Evolutionary conservation across 306 rosid species (phyloP).

Genomic region (Coriaria nepalensis): DNA sequence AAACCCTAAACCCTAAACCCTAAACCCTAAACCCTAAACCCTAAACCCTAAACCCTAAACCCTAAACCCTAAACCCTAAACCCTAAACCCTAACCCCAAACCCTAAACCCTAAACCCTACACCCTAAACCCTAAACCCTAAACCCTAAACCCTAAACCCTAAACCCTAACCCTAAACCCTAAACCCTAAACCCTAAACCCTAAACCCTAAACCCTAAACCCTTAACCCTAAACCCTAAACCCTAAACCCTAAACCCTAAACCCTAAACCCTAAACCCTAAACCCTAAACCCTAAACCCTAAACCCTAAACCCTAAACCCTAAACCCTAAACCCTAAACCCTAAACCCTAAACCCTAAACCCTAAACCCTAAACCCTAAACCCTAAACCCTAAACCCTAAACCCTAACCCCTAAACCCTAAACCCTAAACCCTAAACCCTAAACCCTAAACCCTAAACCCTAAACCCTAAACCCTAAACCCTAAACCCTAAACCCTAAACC

Average conservation of each 20-base stretch:
- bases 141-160: too few relatives aligned
- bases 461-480: neutral
- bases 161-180: neutral
- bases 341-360: neutral
- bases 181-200: neutral
- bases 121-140: too few relatives aligned
- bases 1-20: too few relatives aligned
- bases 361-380: neutral
- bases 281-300: neutral
- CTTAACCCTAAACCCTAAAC: slow-evolving; percentile 1
- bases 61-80: too few relatives aligned
- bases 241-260: too few relatives aligned
- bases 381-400: neutral
- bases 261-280: neutral
- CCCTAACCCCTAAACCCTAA: neutral
- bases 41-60: too few relatives aligned
- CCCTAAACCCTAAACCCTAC: too few relatives aligned
- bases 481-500: slow-evolving; percentile 1
- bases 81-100: too few relatives aligned
- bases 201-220: neutral
- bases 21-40: too few relatives aligned
- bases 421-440: neutral
- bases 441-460: neutral
- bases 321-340: neutral
- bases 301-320: neutral